These are phyloP conservation scores for Boletus pseudopeckii DNA, from an alignment of 768 basidiomycete genomes.

Conservation along the genomic window DNA sequence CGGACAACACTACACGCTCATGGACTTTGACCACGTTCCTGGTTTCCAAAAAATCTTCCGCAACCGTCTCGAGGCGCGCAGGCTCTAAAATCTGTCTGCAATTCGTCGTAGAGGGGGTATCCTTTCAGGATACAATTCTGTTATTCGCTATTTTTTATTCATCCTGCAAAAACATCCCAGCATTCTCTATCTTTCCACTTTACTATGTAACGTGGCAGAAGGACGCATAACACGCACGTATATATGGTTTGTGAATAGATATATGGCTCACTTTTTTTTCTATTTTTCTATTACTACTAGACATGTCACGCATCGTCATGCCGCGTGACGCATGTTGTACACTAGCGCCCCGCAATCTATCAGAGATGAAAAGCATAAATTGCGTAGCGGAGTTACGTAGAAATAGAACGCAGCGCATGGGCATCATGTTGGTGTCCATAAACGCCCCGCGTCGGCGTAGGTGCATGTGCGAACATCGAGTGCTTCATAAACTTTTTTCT, in stretches of 20 bases:
- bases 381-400: too few relatives aligned
- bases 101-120: neutral
- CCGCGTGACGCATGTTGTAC: too few relatives aligned
- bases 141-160: neutral
- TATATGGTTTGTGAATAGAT: neutral
- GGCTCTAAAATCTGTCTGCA: constrained; percentile 8
- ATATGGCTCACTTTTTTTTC: too few relatives aligned
- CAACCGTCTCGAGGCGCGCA: constrained; percentile 22
- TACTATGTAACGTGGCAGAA: neutral
- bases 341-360: too few relatives aligned
- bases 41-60: constrained; percentile 31
- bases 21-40: constrained; percentile 32
- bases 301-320: neutral
- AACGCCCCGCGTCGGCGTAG: too few relatives aligned
- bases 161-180: neutral
- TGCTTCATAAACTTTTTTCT: too few relatives aligned
- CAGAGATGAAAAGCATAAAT: too few relatives aligned
- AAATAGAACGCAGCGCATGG: too few relatives aligned
- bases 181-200: too few relatives aligned
- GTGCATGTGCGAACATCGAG: too few relatives aligned
- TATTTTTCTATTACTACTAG: neutral
- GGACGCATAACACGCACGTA: neutral
- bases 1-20: constrained; percentile 29
- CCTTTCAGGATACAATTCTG: too few relatives aligned
- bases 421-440: too few relatives aligned